Conservation (phyloP, 228 moss, liverwort and hornwort species). For the Sphagnum fallax region DNA sequence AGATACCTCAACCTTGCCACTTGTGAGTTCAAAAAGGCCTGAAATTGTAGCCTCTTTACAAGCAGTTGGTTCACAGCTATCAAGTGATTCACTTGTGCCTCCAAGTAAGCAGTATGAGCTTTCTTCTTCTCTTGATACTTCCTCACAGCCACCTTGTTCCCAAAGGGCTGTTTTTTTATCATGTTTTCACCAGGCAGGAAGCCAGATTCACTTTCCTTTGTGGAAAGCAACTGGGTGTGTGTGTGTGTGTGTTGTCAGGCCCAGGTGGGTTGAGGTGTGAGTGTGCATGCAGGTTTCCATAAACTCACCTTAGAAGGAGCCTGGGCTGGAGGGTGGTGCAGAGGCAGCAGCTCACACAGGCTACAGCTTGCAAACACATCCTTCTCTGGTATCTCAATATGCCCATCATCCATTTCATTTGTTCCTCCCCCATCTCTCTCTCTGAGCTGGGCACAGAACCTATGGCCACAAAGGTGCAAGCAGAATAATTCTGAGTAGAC, state of each 20-base stretch:
- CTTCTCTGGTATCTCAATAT: slow-evolving; percentile 53
- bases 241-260: slow-evolving; percentile 90
- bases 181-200: slow-evolving; percentile 1
- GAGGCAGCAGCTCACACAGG: slow-evolving; percentile 36
- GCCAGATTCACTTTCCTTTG: slow-evolving; percentile 48
- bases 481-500: no score
- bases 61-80: slow-evolving; percentile 66
- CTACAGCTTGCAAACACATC: slow-evolving; percentile 61
- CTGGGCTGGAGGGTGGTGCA: slow-evolving; percentile 26
- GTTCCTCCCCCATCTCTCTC: no score
- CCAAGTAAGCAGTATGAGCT: slow-evolving; percentile 86
- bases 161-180: slow-evolving; percentile 70
- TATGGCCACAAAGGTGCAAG: no score
- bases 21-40: slow-evolving; percentile 56
- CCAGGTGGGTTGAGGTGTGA: slow-evolving; percentile 92
- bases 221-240: slow-evolving; percentile 78
- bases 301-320: slow-evolving; percentile 49
- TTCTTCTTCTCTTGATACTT: slow-evolving; percentile 99
- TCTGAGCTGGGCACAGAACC: no score
- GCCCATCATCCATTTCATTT: slow-evolving; percentile 30
- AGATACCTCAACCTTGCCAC: slow-evolving; percentile 60
- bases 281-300: slow-evolving; percentile 81
- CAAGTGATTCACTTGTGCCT: slow-evolving; percentile 88
- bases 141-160: slow-evolving; percentile 92
- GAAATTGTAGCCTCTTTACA: slow-evolving; percentile 71